Base-by-base conservation (phyloP, 75 land plant genomes). In the Pinus taeda region DNA sequence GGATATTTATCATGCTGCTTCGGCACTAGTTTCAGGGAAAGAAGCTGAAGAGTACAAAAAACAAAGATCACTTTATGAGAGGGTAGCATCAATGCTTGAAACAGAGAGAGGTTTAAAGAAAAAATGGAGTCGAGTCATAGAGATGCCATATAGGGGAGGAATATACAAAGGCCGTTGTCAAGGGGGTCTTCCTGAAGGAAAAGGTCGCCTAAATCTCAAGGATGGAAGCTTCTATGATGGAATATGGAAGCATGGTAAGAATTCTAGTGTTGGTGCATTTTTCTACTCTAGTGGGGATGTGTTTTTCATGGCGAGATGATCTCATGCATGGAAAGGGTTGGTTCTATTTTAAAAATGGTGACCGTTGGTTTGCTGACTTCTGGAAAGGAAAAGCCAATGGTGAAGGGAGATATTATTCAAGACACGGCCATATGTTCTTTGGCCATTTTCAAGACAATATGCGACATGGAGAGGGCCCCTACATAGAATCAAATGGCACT, bases 281-380 rank as follows among this genome's bases (percentile, higher is more conserved):
- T 93, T 78, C 79, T 91, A 87, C 77, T 75, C 81, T 53, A 93
- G 85, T 84, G 96, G 96, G 58, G 96, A 93, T 86, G 79, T 91
- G 42, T 93, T 83, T 63, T 57, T 80, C 86, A 39, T 93, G 96
- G 96, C 82, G 92, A 70, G 94, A 93, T 80, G 92, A 93, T 77
- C 66, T 89, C 12, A 89, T 89, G 85, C 94, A 93, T 88, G 96
- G 96, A n/a, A 89, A 93, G 96, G 96, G 96, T 33, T 93, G 96
- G 96, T 86, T 89, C 76, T 93, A 93, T 81, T 93, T 89, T 81
- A 92, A 87, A 62, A 86, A 74, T 39, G 94, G 96, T 12, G 96
- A 93, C 69, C 71, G 96, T 18, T 88, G 92, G 89, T 89, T 89
- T 91, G 86, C 90, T 22, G 87, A 91, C 53, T 93, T 91, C 77